Evolutionary conservation across 148 eudicot genomes (phyloP), one percentile per base, ranked within the genome.

Genomic region (Vaccinium corymbosum): DNA sequence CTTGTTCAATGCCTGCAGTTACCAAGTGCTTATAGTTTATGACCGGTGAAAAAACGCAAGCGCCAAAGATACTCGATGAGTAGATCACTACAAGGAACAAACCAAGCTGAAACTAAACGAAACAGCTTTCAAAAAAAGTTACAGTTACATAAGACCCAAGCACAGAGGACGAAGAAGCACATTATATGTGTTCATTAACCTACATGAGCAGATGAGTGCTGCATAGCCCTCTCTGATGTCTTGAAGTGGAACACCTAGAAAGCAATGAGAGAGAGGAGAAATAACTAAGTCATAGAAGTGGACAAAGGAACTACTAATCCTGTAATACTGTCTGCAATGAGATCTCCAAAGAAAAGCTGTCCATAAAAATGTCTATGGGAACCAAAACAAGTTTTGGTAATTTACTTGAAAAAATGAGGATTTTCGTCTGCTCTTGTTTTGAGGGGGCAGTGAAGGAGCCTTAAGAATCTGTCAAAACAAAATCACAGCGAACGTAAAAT

Each of bases 171-270:
- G n/a, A 70, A 66, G 38, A 20, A 25, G 46, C 4, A 22, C 13
- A 46, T 1, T 25, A 15, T 66, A 3, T 7, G 46, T 4, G 35
- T 52, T 50, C 38, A 22, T 66, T 74, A 72, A 80, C 90, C 85
- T 90, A 90, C 92, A 85, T 86, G 89, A 50, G 88, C 84, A 35
- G 93, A 80, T 42, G 84, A 77, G 68, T 90, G 92, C 50, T 91
- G 97, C 85, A 87, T 87, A 76, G 92, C 94, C 85, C 94, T 90
- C 85, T 92, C 94, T 73, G 89, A 90, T 46, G 93, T 92, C 88
- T 91, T 93, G 38, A 91, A 86, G 85, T 92, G 93, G 85, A 92
- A 92, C 79, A 88, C 94, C 98, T 96, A 82, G 80, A 76, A 83
- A 89, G 83, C 73, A 71, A 86, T 70, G 64, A 59, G 17, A 68